Base-by-base conservation (phyloP, 768 basidiomycete species). In the Omphalotus guepiniiformis region DNA sequence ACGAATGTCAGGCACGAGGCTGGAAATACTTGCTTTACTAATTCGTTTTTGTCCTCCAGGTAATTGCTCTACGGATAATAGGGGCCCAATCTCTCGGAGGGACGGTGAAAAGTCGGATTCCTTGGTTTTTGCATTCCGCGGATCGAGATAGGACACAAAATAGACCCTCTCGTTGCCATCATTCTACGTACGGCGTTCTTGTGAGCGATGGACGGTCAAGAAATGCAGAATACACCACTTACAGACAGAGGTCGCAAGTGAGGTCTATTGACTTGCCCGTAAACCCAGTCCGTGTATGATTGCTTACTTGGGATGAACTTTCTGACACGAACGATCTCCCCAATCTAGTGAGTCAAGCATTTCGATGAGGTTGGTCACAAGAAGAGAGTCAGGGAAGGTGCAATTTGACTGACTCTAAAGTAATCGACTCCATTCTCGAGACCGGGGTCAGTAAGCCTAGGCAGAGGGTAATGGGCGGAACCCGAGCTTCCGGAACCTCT, bases 231-330 rank as follows among this genome's bases (percentile, higher is more conserved):
- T 23, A 9, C 18, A 4, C 5, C 15, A 27, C 23, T 16, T 42
- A 42, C 41, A 8, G 27, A 19, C n/a, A 28, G 32, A 28, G 27
- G 41, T 11, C 16, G 22, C 8, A 42, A 19, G 16, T 42, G 41
- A 8, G 41, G 41, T 3, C 41, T 26, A 28, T 13, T 30, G 16
- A 42, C 41, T 29, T 42, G 41, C 11, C 41, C 41, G 32, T 42
- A 42, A 18, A 29, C 41, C 41, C 41, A 42, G 11, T 42, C 41
- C 22, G 41, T 42, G 27, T 42, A 42, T n/a, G 41, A 19, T 9
- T 42, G 11, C 19, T 11, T 6, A 29, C 16, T 12, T n/a, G n/a
- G n/a, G 4, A 9, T 42, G 27, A 42, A 21, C 19, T 29, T 26
- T 42, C 41, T 21, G 13, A 42, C 27, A 30, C 41, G 41, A 12